Evolutionary conservation across 306 rosid species (phyloP).

Genomic region (Dryas drummondii): DNA sequence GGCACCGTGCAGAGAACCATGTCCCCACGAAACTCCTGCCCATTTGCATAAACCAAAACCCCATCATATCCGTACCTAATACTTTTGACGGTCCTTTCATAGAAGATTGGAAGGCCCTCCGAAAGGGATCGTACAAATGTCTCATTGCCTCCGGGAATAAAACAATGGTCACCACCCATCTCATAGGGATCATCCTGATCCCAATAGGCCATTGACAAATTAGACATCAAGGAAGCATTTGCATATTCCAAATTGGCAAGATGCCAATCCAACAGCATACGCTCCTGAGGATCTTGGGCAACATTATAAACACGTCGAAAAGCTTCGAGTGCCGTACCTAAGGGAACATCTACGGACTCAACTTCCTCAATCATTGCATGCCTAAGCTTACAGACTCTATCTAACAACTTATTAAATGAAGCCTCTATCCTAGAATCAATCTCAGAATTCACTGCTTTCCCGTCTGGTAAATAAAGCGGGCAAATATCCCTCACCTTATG

Average conservation of each 20-base stretch:
- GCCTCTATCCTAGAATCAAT: constrained; percentile 70
- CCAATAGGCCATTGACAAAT: constrained; percentile 94
- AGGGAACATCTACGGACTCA: constrained; percentile 67
- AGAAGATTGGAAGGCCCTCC: constrained; percentile 78
- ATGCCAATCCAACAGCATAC: constrained; percentile 90
- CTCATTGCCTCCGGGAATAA: constrained; percentile 86
- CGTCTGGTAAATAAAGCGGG: constrained; percentile 85
- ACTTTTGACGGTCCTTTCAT: constrained; percentile 64
- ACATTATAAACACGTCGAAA: constrained; percentile 66
- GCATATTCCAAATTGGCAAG: constrained; percentile 94
- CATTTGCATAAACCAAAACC: constrained; percentile 57
- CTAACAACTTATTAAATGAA: constrained; percentile 72
- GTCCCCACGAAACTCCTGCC: constrained; percentile 65
- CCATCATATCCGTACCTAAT: constrained; percentile 75
- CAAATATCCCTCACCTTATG: constrained; percentile 92
- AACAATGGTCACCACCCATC: constrained; percentile 98
- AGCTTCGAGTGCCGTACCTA: constrained; percentile 82
- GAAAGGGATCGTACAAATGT: constrained; percentile 67
- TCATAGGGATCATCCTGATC: constrained; percentile 95
- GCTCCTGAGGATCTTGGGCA: constrained; percentile 64
- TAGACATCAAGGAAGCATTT: constrained; percentile 79
- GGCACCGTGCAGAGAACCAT: constrained; percentile 87
- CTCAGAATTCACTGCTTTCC: constrained; percentile 66
- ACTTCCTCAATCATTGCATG: constrained; percentile 84
- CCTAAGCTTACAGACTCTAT: constrained; percentile 91